These are phyloP conservation scores for Trichophyton schoenleinii DNA, from an alignment of 2,329 filamentous ascomycete species.

Conservation along the genomic window DNA sequence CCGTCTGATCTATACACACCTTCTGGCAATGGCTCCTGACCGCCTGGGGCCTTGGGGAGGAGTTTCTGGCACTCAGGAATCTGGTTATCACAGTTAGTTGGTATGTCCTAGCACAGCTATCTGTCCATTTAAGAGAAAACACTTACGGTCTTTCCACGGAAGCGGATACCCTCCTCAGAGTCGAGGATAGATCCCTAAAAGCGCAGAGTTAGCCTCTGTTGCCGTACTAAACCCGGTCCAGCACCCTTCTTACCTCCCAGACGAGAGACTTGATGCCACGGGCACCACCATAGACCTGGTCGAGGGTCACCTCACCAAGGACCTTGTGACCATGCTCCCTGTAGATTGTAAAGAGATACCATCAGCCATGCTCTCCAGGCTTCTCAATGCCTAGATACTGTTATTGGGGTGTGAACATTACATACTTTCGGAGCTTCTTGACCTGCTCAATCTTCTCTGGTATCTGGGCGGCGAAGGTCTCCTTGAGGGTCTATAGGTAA, in stretches of 20 bases:
- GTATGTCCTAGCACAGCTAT: neutral
- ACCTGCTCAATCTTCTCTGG: conserved; percentile 98
- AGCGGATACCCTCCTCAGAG: conserved; percentile 96
- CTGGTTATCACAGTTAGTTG: conserved; percentile 26
- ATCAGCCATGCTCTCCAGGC: neutral
- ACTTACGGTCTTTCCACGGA: conserved; percentile 82
- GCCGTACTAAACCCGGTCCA: neutral
- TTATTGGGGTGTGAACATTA: neutral
- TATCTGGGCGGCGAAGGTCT: conserved; percentile 91
- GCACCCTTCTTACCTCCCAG: conserved; percentile 56
- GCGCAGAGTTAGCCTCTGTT: conserved; percentile 3
- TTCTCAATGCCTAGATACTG: neutral
- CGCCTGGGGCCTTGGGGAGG: conserved; percentile 91
- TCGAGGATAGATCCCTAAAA: conserved; percentile 77
- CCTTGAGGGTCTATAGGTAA: conserved; percentile 69
- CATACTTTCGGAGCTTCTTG: conserved; percentile 90
- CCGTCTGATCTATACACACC: conserved; percentile 36
- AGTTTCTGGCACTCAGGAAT: conserved; percentile 98
- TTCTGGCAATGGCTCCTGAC: conserved; percentile 93
- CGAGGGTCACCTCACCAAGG: conserved; percentile 92
- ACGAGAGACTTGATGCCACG: conserved; percentile 98
- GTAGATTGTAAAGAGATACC: conserved; percentile 16
- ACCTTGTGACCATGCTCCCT: conserved; percentile 94
- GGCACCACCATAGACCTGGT: conserved; percentile 98
- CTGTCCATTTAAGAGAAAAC: neutral